Evolutionary conservation across 768 basidiomycete genomes (phyloP).

Genomic region (Lyophyllum semitale): DNA sequence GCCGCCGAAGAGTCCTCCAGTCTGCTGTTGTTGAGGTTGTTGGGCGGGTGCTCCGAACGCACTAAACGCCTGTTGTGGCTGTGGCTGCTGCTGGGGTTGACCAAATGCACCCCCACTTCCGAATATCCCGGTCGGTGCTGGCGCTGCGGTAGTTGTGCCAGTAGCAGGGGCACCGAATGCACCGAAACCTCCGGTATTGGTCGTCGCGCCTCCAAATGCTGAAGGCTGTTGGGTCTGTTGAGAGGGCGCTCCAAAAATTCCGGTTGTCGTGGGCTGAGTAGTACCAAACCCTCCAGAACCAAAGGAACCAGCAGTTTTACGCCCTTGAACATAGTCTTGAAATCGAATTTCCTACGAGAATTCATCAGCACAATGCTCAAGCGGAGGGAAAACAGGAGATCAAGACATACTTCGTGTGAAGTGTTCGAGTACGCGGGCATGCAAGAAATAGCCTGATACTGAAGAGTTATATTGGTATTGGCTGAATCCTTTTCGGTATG

Average conservation of each 20-base stretch:
- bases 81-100: slow-evolving; percentile 43
- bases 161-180: slow-evolving; percentile 38
- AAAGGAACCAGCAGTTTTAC: slow-evolving; percentile 72
- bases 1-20: slow-evolving; percentile 35
- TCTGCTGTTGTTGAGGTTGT: slow-evolving; percentile 31
- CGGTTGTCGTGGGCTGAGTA: slow-evolving; percentile 42
- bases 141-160: slow-evolving; percentile 24
- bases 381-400: slow-evolving; percentile 3
- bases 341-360: slow-evolving; percentile 63
- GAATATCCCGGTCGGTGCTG: slow-evolving; percentile 37
- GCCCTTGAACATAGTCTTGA: slow-evolving; percentile 75
- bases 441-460: slow-evolving; percentile 82
- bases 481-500: slow-evolving; percentile 68
- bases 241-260: slow-evolving; percentile 46
- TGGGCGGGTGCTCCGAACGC: slow-evolving; percentile 23
- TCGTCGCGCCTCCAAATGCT: slow-evolving; percentile 39
- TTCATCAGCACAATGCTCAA: slow-evolving; percentile 9
- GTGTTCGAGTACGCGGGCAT: slow-evolving; percentile 78
- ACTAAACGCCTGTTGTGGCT: slow-evolving; percentile 25
- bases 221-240: slow-evolving; percentile 37
- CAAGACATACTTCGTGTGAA: slow-evolving; percentile 67
- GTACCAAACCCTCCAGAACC: slow-evolving; percentile 51
- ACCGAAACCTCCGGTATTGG: slow-evolving; percentile 38
- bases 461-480: slow-evolving; percentile 46
- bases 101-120: slow-evolving; percentile 55